These are phyloP conservation scores for Backusella luteola DNA, from an alignment of 192 early-diverging fungal species.

Conservation along the genomic window DNA sequence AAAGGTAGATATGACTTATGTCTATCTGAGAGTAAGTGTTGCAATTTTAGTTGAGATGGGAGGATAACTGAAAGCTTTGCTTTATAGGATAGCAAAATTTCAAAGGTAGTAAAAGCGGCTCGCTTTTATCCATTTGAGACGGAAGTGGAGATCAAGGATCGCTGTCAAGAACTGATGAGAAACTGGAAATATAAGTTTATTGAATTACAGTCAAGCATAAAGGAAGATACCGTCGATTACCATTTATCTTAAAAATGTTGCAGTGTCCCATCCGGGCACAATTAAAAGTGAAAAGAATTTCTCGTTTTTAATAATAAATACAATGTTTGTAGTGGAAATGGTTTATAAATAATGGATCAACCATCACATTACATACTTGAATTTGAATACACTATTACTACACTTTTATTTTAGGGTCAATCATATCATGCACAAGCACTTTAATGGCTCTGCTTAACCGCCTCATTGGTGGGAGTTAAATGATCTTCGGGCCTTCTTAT, in stretches of 20 bases:
- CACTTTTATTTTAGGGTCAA: too few species aligned
- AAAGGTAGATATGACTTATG: conserved; percentile 23
- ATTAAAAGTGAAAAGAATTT: neutral
- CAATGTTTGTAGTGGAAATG: too few species aligned
- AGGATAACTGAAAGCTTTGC: neutral
- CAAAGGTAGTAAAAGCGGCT: conserved; percentile 35
- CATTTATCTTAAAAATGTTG: neutral
- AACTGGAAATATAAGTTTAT: conserved; percentile 26
- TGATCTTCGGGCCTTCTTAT: too few species aligned
- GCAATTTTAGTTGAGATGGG: neutral
- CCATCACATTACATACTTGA: too few species aligned
- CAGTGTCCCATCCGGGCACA: too few species aligned
- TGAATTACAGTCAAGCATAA: neutral
- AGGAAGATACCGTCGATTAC: neutral
- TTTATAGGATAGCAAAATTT: conserved; percentile 34
- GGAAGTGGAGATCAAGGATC: conserved; percentile 23
- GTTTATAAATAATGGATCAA: too few species aligned
- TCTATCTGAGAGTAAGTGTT: conserved; percentile 24
- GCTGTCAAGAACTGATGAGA: conserved; percentile 25
- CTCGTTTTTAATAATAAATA: neutral
- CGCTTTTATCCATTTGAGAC: conserved; percentile 23
- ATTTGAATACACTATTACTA: too few species aligned
- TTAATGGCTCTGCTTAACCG: too few species aligned
- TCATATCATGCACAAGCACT: too few species aligned
- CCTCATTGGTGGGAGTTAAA: too few species aligned